Evolutionary conservation across 2,329 filamentous ascomycete species (phyloP).

Genomic region (Xylariaceae sp.): DNA sequence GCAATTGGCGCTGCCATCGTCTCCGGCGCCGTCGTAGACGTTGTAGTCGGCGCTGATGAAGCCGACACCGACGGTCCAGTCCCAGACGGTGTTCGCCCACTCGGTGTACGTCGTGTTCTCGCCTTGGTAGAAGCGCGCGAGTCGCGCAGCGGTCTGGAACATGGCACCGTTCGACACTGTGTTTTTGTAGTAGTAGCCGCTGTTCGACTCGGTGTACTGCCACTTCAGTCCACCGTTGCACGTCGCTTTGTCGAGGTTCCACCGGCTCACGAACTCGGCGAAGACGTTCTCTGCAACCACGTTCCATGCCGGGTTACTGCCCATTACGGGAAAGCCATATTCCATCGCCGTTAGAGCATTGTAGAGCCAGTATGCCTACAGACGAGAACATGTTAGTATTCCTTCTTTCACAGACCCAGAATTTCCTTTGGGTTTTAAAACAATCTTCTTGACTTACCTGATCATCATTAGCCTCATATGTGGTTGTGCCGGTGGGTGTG

Average conservation of each 20-base stretch:
- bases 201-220: slow-evolving; percentile 62
- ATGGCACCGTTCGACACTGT: slow-evolving; percentile 66
- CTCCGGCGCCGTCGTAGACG: slow-evolving; percentile 55
- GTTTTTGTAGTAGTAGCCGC: slow-evolving; percentile 65
- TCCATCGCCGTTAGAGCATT: slow-evolving; percentile 55
- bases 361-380: slow-evolving; percentile 48
- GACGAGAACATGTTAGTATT: slow-evolving; percentile 5
- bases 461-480: slow-evolving; percentile 53
- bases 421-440: not conserved
- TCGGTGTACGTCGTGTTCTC: slow-evolving; percentile 75
- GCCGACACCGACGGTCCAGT: slow-evolving; percentile 50
- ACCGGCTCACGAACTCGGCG: slow-evolving; percentile 45
- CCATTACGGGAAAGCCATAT: slow-evolving; percentile 40
- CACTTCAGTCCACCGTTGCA: slow-evolving; percentile 63
- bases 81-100: slow-evolving; percentile 70
- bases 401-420: too few species aligned
- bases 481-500: slow-evolving; percentile 45
- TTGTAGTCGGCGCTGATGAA: slow-evolving; percentile 54
- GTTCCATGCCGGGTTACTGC: slow-evolving; percentile 43
- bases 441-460: slow-evolving; percentile 36
- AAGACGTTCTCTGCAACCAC: slow-evolving; percentile 57
- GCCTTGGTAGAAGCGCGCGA: slow-evolving; percentile 73
- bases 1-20: slow-evolving; percentile 44
- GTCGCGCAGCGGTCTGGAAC: slow-evolving; percentile 68
- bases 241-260: slow-evolving; percentile 44